phyloP scores from a whole-genome alignment of 805 yeast genomes.

The Cyberlindnera japonica region DNA sequence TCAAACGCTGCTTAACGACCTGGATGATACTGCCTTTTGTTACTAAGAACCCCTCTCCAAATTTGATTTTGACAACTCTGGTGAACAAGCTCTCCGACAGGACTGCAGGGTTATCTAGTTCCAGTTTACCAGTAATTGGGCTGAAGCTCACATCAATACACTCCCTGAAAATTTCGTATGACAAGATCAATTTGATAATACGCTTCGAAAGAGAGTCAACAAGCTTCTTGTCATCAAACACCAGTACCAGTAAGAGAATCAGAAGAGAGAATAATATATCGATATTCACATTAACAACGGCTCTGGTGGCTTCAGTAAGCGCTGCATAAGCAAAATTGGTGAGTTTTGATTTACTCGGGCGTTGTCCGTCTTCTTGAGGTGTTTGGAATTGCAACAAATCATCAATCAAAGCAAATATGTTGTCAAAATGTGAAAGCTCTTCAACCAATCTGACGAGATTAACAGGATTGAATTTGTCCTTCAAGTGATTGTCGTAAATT shows the following conservation, averaged over 20 bases:
- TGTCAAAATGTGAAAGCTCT: constrained; percentile 37
- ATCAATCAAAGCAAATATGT: constrained; percentile 35
- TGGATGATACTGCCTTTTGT: constrained; percentile 10
- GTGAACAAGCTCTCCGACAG: constrained; percentile 14
- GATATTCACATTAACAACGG: constrained; percentile 28
- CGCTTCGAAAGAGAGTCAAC: constrained; percentile 17
- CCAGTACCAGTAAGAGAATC: constrained; percentile 34
- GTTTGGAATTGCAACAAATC: constrained; percentile 33
- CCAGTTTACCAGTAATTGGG: constrained; percentile 9
- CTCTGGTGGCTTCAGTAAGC: constrained; percentile 28
- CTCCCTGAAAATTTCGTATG: constrained; percentile 18
- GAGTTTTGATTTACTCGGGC: constrained; percentile 15
- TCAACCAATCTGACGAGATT: constrained; percentile 37
- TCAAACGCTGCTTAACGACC: constrained; percentile 13
- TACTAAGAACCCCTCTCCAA: constrained; percentile 17
- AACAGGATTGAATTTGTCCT: constrained; percentile 37
- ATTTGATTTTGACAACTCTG: constrained; percentile 9
- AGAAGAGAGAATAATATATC: constrained; percentile 32
- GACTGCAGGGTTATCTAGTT: constrained; percentile 21
- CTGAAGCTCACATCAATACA: constrained; percentile 19
- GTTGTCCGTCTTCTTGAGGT: constrained; percentile 1
- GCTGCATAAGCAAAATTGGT: constrained; percentile 24
- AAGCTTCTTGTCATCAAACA: constrained; percentile 31
- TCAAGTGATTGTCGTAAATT: constrained; percentile 41
- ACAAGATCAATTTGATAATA: constrained; percentile 18